Evolutionary conservation across 208 protist species (phyloP).

Genomic region (Strigomonas culicis): DNA sequence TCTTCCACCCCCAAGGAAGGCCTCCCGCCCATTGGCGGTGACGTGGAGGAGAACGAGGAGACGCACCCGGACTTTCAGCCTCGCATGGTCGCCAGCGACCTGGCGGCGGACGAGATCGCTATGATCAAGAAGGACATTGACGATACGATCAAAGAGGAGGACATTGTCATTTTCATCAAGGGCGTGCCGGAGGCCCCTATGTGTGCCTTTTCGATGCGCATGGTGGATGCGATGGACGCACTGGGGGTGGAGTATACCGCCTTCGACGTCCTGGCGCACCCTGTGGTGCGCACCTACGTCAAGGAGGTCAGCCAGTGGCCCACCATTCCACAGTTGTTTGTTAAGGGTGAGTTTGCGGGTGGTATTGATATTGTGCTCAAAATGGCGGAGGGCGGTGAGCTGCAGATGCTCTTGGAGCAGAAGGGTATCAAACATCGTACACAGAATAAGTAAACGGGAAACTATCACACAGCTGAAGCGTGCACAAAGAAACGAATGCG

Average conservation of each 20-base stretch:
- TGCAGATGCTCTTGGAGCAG: conserved; percentile 81
- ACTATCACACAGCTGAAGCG: neutral
- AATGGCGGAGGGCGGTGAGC: conserved; percentile 82
- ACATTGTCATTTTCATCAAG: conserved; percentile 96
- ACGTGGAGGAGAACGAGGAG: conserved; percentile 64
- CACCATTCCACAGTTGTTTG: conserved; percentile 96
- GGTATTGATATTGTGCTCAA: conserved; percentile 93
- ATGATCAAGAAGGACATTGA: conserved; percentile 88
- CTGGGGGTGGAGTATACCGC: conserved; percentile 91
- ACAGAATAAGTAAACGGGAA: conserved; percentile 3
- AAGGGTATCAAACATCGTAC: conserved; percentile 78
- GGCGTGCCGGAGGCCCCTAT: conserved; percentile 92
- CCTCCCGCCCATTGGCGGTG: conserved; percentile 24
- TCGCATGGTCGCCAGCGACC: conserved; percentile 52
- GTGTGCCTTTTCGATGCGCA: conserved; percentile 95
- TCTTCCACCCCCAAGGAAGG: neutral
- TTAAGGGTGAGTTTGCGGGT: conserved; percentile 95
- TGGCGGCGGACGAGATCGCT: conserved; percentile 72
- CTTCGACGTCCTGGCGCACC: conserved; percentile 93
- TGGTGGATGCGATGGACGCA: conserved; percentile 90
- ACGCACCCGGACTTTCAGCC: conserved; percentile 89
- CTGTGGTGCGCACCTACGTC: conserved; percentile 89
- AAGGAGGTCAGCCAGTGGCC: conserved; percentile 96
- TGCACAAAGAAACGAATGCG: conserved; percentile 15
- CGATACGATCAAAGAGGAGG: conserved; percentile 86